Base-by-base conservation (phyloP, 768 basidiomycete species). In the Amanita exitialis region DNA sequence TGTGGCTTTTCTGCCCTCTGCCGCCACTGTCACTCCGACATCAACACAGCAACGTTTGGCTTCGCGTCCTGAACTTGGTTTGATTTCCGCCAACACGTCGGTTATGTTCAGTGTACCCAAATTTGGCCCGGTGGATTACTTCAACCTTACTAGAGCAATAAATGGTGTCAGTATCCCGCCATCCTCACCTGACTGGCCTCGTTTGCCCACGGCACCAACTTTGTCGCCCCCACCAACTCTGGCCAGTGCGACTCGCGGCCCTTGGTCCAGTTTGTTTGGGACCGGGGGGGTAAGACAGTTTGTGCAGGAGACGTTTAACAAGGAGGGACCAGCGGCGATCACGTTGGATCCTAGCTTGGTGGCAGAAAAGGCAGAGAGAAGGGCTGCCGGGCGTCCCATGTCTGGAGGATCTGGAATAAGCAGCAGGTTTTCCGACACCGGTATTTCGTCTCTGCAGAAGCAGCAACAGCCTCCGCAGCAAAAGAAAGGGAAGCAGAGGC, bases 221-320 rank as follows among this genome's bases (percentile, higher is more conserved):
- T 63, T 8, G 62, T 68, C 2, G 63, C 68, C 3, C 61, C 73
- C 2, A 67, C 74, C 41, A 69, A 79, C 0, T 81, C 82, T 0
- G 75, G 66, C 42, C 80, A 51, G 27, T 13, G 7, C 49, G 30
- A 49, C 88, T 2, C 74, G 80, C 39, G 86, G 80, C 7, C 88
- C 89, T 0, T 90, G 89, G 89, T 84, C 86, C 0, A 89, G 80
- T 58, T 60, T 90, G 9, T 86, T 88, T 61, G 83, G 80, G 53
- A 68, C 84, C 0, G 78, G 77, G 15, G 76, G 71, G 38, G 70
- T 89, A 65, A 73, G 83, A 23, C 83, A 87, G 51, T 78, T 90
- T 52, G 69, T 79, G 25, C 76, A 79, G 30, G 81, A 79, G 55
- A 69, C 73, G 1, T 63, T 74, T 4, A 51, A 32, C 8, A 71